Evolutionary conservation across 2,329 filamentous ascomycete genomes (phyloP), one percentile per base, ranked within the genome.

Genomic region (Fusarium sp.): DNA sequence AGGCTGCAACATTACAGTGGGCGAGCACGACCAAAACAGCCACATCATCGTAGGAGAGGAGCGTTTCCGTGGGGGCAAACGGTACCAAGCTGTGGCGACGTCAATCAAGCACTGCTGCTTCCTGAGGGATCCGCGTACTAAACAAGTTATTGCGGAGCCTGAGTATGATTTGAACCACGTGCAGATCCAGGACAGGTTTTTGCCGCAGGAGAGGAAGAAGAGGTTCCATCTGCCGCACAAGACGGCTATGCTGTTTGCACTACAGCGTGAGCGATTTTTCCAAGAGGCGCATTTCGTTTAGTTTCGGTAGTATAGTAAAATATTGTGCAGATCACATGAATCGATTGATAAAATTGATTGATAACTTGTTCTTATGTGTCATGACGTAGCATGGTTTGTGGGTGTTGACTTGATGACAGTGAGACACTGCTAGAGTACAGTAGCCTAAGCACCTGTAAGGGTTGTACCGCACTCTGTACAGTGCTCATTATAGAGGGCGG

Each of bases 61-160:
- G 62, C 62, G 42, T 4, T 75, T 76, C 58, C 67, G 74, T 4
- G 74, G 74, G 11, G 73, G 72, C 1, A 74, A 74, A 37, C 42
- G 74, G 7, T 76, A 76, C 45, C 66, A 76, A 52, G 74, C 74
- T 16, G 74, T 70, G 59, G 65, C 65, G 10, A 73, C 66, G 10
- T 76, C 73, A 11, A 76, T 76, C 49, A 76, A 76, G 65, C 74
- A 76, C 26, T 70, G 63, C 21, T 69, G 65, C 42, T 76, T 76
- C 64, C 46, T 76, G n/a, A 66, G 74, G 18, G 74, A 76, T 21
- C 74, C 74, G 16, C 69, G 74, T 6, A 76, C 74, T 3, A 74
- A 58, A 56, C 74, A 76, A 46, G 62, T 76, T 3, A 58, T 76
- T 23, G 74, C 62, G 13, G 74, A 76, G 58, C 74, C 74, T 13